Conservation (phyloP, 345 rosid genomes). For the Arabidopsis thaliana region DNA sequence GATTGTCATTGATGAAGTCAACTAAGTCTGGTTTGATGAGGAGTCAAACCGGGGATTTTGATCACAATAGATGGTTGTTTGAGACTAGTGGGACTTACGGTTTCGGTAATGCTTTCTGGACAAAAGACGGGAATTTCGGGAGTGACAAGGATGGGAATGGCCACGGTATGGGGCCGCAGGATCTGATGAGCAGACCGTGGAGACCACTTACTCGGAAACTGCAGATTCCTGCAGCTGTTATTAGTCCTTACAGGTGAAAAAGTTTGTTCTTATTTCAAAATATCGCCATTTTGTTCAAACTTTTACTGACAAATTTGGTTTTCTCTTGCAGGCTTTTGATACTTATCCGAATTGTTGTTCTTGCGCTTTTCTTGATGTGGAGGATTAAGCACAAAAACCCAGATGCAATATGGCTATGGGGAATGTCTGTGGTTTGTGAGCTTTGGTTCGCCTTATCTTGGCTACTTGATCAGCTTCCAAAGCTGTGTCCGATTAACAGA, state of each 20-base stretch:
- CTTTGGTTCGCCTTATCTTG: constrained; percentile 97
- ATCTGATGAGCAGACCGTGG: constrained; percentile 94
- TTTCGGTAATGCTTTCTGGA: constrained; percentile 97
- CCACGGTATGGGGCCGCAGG: constrained; percentile 69
- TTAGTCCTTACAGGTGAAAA: constrained; percentile 87
- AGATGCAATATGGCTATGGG: constrained; percentile 96
- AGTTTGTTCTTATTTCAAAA: constrained; percentile 18
- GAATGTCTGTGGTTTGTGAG: constrained; percentile 98
- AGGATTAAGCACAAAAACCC: constrained; percentile 64
- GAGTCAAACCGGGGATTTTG: constrained; percentile 97
- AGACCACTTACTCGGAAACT: constrained; percentile 93
- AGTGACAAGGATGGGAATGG: constrained; percentile 66
- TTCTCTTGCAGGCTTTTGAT: constrained; percentile 75
- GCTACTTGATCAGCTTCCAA: constrained; percentile 98
- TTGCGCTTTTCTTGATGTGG: constrained; percentile 83
- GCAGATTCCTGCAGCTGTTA: constrained; percentile 90
- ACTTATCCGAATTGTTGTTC: constrained; percentile 69
- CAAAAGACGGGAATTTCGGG: constrained; percentile 81
- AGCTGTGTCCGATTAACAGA: constrained; percentile 85
- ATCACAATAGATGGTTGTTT: constrained; percentile 95
- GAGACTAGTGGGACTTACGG: constrained; percentile 98
- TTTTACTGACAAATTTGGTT: constrained; percentile 20
- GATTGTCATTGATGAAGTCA: constrained; percentile 93
- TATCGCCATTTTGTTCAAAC: background rate
- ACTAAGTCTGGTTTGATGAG: constrained; percentile 81